Conservation (phyloP, 345 rosid species). For the Eucalyptus albens region DNA sequence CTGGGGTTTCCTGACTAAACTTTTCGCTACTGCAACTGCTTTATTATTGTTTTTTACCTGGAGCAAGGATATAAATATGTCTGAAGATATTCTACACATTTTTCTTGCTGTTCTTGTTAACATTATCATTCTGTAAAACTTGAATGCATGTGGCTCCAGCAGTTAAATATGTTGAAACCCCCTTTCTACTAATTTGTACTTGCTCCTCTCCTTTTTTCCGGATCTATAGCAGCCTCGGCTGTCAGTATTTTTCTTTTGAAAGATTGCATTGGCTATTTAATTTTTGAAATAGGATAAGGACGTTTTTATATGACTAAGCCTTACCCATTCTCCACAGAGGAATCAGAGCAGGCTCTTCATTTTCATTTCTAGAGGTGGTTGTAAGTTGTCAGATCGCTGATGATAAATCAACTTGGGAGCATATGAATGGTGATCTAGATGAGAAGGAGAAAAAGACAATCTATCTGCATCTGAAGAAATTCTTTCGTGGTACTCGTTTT, state of each 20-base stretch:
- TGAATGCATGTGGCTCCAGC: neutral
- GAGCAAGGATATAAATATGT: neutral
- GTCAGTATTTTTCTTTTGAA: neutral
- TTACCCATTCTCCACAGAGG: conserved; percentile 39
- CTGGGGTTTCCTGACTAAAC: neutral
- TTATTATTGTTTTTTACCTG: neutral
- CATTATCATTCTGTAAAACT: neutral
- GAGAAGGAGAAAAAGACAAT: conserved; percentile 24
- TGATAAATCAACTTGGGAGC: conserved; percentile 12
- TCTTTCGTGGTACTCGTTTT: conserved; percentile 77
- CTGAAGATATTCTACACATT: neutral
- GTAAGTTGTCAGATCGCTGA: conserved; percentile 58
- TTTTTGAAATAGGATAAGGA: neutral
- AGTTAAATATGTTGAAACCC: neutral
- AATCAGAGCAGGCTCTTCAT: conserved; percentile 49
- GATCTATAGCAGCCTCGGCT: neutral
- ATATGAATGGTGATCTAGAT: conserved; percentile 3
- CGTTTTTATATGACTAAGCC: neutral
- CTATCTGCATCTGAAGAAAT: conserved; percentile 81
- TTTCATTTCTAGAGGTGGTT: conserved; percentile 79
- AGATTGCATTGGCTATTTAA: neutral
- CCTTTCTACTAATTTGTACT: neutral
- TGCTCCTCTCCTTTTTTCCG: neutral
- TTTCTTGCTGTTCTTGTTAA: neutral
- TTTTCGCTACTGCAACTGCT: neutral